Conservation (phyloP, 495 filamentous ascomycete genomes). For the Aspergillus funiculosus region DNA sequence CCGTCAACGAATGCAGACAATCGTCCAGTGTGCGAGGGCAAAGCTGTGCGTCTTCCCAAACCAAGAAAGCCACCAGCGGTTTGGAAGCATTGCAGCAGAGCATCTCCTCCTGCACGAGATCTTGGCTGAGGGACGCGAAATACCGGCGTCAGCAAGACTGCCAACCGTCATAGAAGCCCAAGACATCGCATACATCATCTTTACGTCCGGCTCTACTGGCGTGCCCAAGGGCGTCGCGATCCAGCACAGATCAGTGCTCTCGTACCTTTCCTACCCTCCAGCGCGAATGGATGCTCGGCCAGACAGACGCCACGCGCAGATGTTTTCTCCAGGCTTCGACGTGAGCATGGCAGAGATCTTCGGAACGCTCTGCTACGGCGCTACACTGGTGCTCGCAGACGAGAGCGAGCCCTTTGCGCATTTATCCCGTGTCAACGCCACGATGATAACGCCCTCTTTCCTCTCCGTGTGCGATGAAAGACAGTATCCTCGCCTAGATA, state of each 20-base stretch:
- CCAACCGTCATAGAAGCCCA: background rate
- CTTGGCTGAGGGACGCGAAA: background rate
- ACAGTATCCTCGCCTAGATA: conserved; percentile 21
- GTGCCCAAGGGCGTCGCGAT: conserved; percentile 30
- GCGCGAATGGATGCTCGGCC: conserved; percentile 23
- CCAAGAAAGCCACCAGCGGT: background rate
- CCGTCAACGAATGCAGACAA: conserved; percentile 2
- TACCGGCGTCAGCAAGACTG: no score
- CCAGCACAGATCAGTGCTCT: conserved; percentile 19
- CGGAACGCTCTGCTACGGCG: conserved; percentile 33
- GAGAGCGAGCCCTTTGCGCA: conserved; percentile 17
- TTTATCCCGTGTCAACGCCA: conserved; percentile 17
- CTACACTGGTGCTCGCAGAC: conserved; percentile 28
- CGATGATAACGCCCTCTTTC: conserved; percentile 31
- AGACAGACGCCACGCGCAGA: conserved; percentile 27
- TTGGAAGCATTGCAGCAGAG: conserved; percentile 1
- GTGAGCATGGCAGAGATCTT: conserved; percentile 38
- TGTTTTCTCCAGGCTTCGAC: conserved; percentile 35
- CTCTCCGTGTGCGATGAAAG: conserved; percentile 13
- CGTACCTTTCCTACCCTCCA: conserved; percentile 18
- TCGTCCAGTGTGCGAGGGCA: conserved; percentile 8
- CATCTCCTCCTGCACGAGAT: background rate
- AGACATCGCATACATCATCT: conserved; percentile 26
- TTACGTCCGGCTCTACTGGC: conserved; percentile 35
- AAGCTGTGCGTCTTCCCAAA: conserved; percentile 8